Conservation (phyloP, 352 stramenopile genomes). For the Peronospora belbahrii region DNA sequence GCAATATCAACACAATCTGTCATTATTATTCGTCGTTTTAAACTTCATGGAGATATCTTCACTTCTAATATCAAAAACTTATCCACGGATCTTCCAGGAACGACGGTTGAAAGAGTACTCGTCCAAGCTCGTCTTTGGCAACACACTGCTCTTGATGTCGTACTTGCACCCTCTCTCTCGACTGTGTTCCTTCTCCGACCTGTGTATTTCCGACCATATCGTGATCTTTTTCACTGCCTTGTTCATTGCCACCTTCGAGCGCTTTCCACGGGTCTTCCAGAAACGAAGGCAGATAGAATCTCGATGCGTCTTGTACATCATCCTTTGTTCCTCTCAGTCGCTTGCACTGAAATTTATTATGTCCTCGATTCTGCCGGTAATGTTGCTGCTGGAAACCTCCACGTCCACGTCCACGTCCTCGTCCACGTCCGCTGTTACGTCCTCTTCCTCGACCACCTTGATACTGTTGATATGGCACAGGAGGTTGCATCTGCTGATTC, state of each 20-base stretch:
- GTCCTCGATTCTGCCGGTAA: slow-evolving; percentile 9
- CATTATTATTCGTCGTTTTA: neutral
- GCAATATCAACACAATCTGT: neutral
- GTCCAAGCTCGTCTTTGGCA: slow-evolving; percentile 20
- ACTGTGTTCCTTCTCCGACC: slow-evolving; percentile 1
- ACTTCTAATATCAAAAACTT: neutral
- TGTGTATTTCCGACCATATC: neutral
- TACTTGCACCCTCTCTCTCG: slow-evolving; percentile 14
- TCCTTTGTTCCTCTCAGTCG: slow-evolving; percentile 39
- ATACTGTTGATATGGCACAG: slow-evolving; percentile 5
- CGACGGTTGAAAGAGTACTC: slow-evolving; percentile 63
- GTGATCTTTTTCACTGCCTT: neutral
- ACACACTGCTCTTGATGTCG: slow-evolving; percentile 10
- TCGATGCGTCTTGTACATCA: slow-evolving; percentile 31
- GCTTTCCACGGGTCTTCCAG: slow-evolving; percentile 58
- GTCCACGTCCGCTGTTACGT: slow-evolving; percentile 10
- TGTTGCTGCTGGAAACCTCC: slow-evolving; percentile 21
- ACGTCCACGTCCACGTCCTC: slow-evolving; percentile 10
- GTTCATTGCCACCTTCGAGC: slow-evolving; percentile 13
- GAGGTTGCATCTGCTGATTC: slow-evolving; percentile 10
- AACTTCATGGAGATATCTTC: slow-evolving; percentile 4
- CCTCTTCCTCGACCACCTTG: slow-evolving; percentile 12
- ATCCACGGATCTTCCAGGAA: slow-evolving; percentile 62
- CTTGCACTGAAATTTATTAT: slow-evolving; percentile 28
- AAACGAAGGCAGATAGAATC: slow-evolving; percentile 62